phyloP scores from a whole-genome alignment of 1,284 basidiomycete species.

The Papiliotrema nemorosa region DNA sequence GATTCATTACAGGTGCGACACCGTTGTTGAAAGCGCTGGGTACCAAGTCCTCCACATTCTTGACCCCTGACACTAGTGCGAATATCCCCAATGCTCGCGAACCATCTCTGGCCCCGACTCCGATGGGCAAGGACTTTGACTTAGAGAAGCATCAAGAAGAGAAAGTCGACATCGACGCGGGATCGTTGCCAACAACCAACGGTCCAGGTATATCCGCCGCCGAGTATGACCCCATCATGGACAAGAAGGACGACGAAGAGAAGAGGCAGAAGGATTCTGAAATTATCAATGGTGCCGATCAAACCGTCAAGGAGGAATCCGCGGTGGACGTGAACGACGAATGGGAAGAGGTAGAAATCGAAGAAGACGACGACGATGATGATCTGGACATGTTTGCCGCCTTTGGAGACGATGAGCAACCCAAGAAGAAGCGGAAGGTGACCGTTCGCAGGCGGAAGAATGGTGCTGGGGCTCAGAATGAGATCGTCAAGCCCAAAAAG shows the following conservation, averaged over 20 bases:
- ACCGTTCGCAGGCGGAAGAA: slow-evolving; percentile 53
- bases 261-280: slow-evolving; percentile 52
- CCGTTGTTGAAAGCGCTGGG: slow-evolving; percentile 32
- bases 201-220: slow-evolving; percentile 64
- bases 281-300: slow-evolving; percentile 48
- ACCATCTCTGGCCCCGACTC: slow-evolving; percentile 35
- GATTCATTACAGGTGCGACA: slow-evolving; percentile 41
- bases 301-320: slow-evolving; percentile 38
- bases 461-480: slow-evolving; percentile 59
- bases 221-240: slow-evolving; percentile 85
- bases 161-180: slow-evolving; percentile 11
- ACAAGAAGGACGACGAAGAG: slow-evolving; percentile 74
- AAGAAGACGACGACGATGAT: slow-evolving; percentile 59
- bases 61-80: slow-evolving; percentile 14
- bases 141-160: slow-evolving; percentile 28
- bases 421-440: slow-evolving; percentile 54
- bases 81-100: slow-evolving; percentile 27
- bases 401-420: slow-evolving; percentile 55
- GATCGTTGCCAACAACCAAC: slow-evolving; percentile 27
- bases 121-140: slow-evolving; percentile 40
- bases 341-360: slow-evolving; percentile 59
- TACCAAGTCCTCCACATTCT: slow-evolving; percentile 20
- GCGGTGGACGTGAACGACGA: slow-evolving; percentile 44
- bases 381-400: slow-evolving; percentile 91
- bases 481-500: slow-evolving; percentile 63